These are phyloP conservation scores for Vitis hybrid DNA, from an alignment of 177 flowering plant genomes.

Conservation along the genomic window DNA sequence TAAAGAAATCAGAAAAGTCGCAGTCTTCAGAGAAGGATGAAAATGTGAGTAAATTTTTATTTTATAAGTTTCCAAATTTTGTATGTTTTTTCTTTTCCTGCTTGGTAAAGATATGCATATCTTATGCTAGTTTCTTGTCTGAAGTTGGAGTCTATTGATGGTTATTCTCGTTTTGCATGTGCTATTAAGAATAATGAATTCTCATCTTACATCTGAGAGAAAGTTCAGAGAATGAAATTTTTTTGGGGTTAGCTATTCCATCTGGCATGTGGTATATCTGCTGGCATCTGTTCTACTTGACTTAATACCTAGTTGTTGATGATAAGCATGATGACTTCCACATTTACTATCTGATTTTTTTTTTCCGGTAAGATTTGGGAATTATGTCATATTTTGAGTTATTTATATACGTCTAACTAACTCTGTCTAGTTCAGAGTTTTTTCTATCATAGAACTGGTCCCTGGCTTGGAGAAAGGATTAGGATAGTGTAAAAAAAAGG, in stretches of 20 bases:
- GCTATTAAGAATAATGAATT: neutral
- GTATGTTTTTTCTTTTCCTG: neutral
- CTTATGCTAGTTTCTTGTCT: neutral
- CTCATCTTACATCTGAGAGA: neutral
- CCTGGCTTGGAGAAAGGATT: too few relatives aligned
- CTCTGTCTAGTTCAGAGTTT: too few relatives aligned
- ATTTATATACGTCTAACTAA: too few relatives aligned
- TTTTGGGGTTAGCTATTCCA: neutral
- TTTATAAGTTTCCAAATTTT: neutral
- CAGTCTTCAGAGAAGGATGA: constrained; percentile 60
- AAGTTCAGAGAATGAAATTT: neutral
- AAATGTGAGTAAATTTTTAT: constrained; percentile 40
- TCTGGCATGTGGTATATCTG: neutral
- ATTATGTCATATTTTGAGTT: too few relatives aligned
- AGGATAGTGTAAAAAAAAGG: too few relatives aligned
- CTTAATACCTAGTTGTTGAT: neutral
- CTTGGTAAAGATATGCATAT: neutral
- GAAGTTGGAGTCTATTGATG: neutral
- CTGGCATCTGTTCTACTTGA: neutral
- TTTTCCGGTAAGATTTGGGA: too few relatives aligned
- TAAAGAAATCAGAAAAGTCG: constrained; percentile 74
- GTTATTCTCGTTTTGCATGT: neutral
- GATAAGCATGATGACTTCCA: too few relatives aligned
- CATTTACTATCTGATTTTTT: neutral
- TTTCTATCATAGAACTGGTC: too few relatives aligned